phyloP scores from a whole-genome alignment of 108 stramenopile species.

The Pseudonitzschia pungens region DNA sequence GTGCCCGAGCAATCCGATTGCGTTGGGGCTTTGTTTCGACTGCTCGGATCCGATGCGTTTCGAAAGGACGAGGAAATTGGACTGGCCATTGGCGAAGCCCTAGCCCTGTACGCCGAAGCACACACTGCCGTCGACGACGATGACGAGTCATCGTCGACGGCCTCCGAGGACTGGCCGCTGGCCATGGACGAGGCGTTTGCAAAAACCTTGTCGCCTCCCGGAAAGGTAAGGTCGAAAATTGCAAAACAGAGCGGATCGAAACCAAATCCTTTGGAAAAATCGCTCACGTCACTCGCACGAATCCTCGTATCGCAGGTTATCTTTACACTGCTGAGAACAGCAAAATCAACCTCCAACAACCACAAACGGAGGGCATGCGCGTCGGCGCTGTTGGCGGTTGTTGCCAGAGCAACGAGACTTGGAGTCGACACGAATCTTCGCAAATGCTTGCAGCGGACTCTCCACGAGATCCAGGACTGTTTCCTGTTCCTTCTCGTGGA shows the following conservation, averaged over 20 bases:
- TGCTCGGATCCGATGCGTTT: constrained; percentile 66
- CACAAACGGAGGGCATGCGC: constrained; percentile 66
- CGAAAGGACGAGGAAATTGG: constrained; percentile 78
- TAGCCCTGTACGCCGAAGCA: constrained; percentile 60
- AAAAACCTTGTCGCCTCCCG: constrained; percentile 58
- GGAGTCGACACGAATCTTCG: constrained; percentile 36
- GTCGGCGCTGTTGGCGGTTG: constrained; percentile 63
- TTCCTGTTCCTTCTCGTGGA: constrained; percentile 75
- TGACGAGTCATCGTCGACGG: constrained; percentile 13
- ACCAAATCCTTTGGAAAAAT: background rate
- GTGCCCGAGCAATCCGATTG: constrained; percentile 39
- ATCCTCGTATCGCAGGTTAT: constrained; percentile 23
- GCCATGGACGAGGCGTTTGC: constrained; percentile 52
- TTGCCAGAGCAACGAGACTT: constrained; percentile 56
- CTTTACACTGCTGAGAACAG: constrained; percentile 53
- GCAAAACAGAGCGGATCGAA: background rate
- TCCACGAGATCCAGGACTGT: constrained; percentile 56
- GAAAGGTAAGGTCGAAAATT: constrained; percentile 40
- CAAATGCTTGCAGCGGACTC: constrained; percentile 36
- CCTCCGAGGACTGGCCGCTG: constrained; percentile 40
- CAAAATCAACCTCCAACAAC: constrained; percentile 49
- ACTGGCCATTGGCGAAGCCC: constrained; percentile 72
- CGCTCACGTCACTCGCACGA: background rate
- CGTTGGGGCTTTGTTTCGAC: constrained; percentile 56
- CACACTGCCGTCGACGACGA: constrained; percentile 27